Evolutionary conservation across 2,329 filamentous ascomycete genomes (phyloP).

Genomic region (Xylariales sp.): DNA sequence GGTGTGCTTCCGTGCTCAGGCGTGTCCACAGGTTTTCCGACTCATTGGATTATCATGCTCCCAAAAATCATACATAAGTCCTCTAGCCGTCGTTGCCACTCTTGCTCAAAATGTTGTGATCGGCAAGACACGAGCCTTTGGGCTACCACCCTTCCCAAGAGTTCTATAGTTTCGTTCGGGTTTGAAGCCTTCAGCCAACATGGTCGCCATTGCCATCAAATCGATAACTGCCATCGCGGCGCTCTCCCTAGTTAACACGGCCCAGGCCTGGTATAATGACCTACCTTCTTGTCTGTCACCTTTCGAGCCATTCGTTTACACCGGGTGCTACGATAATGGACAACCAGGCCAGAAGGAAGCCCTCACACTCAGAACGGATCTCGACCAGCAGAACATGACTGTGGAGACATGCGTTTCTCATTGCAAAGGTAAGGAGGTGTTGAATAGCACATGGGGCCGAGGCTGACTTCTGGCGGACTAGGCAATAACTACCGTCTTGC

Average conservation of each 20-base stretch:
- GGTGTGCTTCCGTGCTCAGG: constrained; percentile 8
- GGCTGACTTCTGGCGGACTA: constrained; percentile 33
- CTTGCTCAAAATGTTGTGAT: constrained; percentile 24
- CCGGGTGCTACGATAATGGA: constrained; percentile 61
- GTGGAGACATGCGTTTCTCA: constrained; percentile 60
- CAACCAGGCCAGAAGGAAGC: constrained; percentile 45
- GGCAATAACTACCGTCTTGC: constrained; percentile 63
- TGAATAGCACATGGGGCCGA: background rate
- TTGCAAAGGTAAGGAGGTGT: constrained; percentile 58
- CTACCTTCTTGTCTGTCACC: constrained; percentile 58
- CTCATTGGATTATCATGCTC: background rate
- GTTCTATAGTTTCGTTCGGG: constrained; percentile 6
- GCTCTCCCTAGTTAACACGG: constrained; percentile 52
- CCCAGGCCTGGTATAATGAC: constrained; percentile 57
- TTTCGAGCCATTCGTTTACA: constrained; percentile 61
- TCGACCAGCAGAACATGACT: constrained; percentile 57
- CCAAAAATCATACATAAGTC: constrained; percentile 31
- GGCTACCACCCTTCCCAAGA: constrained; percentile 13
- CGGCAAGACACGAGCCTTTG: constrained; percentile 13
- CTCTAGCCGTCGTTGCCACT: constrained; percentile 29
- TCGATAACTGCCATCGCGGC: constrained; percentile 54
- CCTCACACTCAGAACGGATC: constrained; percentile 57
- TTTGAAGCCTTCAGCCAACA: constrained; percentile 37
- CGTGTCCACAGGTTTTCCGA: background rate
- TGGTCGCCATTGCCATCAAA: constrained; percentile 50